Conservation (phyloP, 352 stramenopile species). For the Phytophthora vignae region DNA sequence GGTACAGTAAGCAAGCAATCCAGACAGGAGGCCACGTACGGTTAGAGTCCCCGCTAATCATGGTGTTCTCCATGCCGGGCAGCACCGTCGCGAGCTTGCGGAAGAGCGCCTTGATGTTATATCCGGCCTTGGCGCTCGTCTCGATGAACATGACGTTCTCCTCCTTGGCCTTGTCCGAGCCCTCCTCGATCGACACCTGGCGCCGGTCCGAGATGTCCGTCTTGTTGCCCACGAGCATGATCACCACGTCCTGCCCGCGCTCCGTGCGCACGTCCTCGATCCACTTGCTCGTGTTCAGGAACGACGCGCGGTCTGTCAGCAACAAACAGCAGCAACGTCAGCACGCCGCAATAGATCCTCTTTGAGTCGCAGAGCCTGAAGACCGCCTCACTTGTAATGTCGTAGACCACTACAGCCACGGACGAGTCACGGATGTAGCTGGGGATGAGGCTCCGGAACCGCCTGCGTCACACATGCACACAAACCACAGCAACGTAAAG, state of each 20-base stretch:
- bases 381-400: conserved; percentile 95
- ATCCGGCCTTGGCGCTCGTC: conserved; percentile 98
- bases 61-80: conserved; percentile 94
- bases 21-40: conserved; percentile 47
- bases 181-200: conserved; percentile 98
- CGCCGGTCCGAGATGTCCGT: conserved; percentile 98
- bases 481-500: conserved; percentile 3
- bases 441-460: conserved; percentile 95
- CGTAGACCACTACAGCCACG: conserved; percentile 99
- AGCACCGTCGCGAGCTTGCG: conserved; percentile 98
- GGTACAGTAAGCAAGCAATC: neutral
- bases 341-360: neutral
- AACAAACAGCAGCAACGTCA: conserved; percentile 8
- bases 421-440: conserved; percentile 99
- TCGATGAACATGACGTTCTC: conserved; percentile 99
- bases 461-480: conserved; percentile 41
- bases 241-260: conserved; percentile 98
- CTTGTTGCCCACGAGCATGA: conserved; percentile 99
- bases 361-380: too few relatives aligned
- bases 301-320: conserved; percentile 92
- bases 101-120: conserved; percentile 99
- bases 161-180: conserved; percentile 97
- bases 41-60: conserved; percentile 89
- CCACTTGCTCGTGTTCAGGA: conserved; percentile 99
- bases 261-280: conserved; percentile 99